These are phyloP conservation scores for Metrosideros polymorpha DNA, from an alignment of 441 rosid species.

Conservation along the genomic window DNA sequence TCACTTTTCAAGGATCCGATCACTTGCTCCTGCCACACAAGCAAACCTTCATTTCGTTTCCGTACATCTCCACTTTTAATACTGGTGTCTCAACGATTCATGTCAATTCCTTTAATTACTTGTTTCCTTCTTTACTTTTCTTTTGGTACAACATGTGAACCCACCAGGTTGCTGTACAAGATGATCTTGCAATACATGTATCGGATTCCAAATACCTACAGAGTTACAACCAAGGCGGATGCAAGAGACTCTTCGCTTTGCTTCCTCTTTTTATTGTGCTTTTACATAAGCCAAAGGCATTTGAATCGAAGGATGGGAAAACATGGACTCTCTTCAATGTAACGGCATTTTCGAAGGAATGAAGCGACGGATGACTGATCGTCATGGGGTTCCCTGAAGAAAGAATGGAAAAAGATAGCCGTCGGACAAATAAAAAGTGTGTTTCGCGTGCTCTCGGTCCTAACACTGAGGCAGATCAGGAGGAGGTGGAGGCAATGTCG, in stretches of 20 bases:
- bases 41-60: not conserved
- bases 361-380: not conserved
- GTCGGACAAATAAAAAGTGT: not conserved
- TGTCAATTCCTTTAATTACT: not conserved
- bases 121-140: not conserved
- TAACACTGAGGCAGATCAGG: no score
- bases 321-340: not conserved
- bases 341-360: not conserved
- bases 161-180: not conserved
- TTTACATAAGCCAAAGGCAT: not conserved
- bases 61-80: not conserved
- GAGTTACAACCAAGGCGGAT: not conserved
- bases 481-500: constrained; percentile 74
- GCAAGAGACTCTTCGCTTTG: not conserved
- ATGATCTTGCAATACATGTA: not conserved
- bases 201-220: not conserved
- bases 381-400: not conserved
- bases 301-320: not conserved
- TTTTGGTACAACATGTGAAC: not conserved
- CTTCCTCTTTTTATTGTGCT: not conserved
- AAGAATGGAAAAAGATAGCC: not conserved
- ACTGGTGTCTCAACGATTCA: not conserved
- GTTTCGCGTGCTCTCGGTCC: not conserved
- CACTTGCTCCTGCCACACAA: not conserved
- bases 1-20: not conserved